Evolutionary conservation across 768 basidiomycete species (phyloP).

Genomic region (Antrodiella citrinella): DNA sequence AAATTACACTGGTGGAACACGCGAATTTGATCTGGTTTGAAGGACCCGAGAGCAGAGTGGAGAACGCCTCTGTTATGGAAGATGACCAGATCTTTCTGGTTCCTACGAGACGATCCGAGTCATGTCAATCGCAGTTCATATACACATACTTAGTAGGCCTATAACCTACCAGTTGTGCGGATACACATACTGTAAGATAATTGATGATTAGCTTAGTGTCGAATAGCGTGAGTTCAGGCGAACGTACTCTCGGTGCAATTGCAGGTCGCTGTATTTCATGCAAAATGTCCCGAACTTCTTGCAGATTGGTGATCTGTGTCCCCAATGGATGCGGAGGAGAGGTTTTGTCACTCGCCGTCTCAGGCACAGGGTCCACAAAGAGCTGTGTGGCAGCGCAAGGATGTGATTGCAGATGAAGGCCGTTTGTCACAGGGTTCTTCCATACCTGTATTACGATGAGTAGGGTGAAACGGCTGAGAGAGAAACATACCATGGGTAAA

Average conservation of each 20-base stretch:
- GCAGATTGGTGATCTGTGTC: constrained; percentile 63
- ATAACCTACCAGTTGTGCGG: constrained; percentile 71
- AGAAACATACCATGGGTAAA: constrained; percentile 48
- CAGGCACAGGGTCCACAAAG: constrained; percentile 65
- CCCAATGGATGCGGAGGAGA: constrained; percentile 68
- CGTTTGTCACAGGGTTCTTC: constrained; percentile 86
- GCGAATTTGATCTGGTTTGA: constrained; percentile 57
- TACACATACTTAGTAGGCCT: not conserved
- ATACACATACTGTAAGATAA: constrained; percentile 54
- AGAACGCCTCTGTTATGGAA: constrained; percentile 84
- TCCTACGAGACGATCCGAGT: no score
- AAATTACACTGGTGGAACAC: constrained; percentile 85
- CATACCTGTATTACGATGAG: constrained; percentile 44
- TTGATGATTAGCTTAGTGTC: no score
- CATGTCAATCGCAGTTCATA: not conserved
- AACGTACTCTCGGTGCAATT: constrained; percentile 69
- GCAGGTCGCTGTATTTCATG: constrained; percentile 87
- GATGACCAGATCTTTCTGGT: constrained; percentile 64
- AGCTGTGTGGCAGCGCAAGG: constrained; percentile 68
- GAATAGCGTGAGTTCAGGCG: no score
- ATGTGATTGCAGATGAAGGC: constrained; percentile 85
- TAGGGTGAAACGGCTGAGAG: constrained; percentile 2
- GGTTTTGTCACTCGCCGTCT: constrained; percentile 47
- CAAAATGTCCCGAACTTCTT: constrained; percentile 61
- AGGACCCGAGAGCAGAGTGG: constrained; percentile 74